Evolutionary conservation across 306 rosid genomes (phyloP), one percentile per base, ranked within the genome.

Genomic region (Lathyrus aphaca): DNA sequence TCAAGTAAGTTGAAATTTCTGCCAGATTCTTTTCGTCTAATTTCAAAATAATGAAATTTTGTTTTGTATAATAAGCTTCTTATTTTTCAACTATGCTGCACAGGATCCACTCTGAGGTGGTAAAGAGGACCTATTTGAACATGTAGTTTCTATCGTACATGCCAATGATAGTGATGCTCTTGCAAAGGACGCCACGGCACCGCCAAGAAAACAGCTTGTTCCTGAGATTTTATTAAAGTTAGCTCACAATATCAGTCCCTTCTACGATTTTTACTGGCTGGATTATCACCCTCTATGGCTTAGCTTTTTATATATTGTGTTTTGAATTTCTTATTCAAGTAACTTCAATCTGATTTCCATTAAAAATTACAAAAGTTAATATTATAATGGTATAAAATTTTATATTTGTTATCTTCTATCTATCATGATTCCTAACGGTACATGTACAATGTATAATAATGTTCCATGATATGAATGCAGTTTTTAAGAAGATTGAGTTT

Each of bases 51-150:
- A 14, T 16, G 8, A 39, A 54, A 45, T 50, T 35, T 67, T 39
- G 64, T 64, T 56, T 53, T 19, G 40, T 57, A 45, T 30, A 18
- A 43, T 17, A 25, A 62, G 8, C 40, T 56, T 44, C 32, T 71
- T 25, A 60, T 58, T n/a, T 64, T 11, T 59, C 51, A 56, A 44
- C 48, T 65, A 59, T 75, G 64, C 46, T 72, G 50, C 64, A 21
- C 88, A 95, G 99, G 99, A 95, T 84, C 99, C 99, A 19, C 74
- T 95, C 13, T 84, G 97, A 74, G 99, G 99, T 10, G 99, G 99
- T 40, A 85, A 76, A 73, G 94, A 94, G 39, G 95, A 81, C 55
- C 74, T 87, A 75, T 91, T 94, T 71, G 97, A 94, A 43, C 82
- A 82, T 19, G 10, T 83, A 59, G 81, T 94, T 81, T 55, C 92